Conservation (phyloP, 2,329 filamentous ascomycete species). For the Simplicillium aogashimaense region DNA sequence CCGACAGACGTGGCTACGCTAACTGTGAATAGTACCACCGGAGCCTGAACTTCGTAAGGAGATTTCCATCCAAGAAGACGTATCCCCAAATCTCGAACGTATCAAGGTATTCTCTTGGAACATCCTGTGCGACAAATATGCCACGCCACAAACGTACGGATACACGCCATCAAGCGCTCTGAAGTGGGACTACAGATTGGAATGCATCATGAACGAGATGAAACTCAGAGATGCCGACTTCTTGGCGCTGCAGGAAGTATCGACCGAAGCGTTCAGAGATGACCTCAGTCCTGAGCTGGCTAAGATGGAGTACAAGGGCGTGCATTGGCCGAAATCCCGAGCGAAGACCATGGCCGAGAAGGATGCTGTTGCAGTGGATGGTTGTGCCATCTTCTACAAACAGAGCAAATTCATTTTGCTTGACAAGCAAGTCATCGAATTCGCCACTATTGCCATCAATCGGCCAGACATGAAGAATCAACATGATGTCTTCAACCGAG, state of each 20-base stretch:
- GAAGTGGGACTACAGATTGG: slow-evolving; percentile 77
- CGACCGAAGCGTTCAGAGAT: slow-evolving; percentile 82
- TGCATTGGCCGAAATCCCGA: slow-evolving; percentile 84
- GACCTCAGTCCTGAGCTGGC: slow-evolving; percentile 83
- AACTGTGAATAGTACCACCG: slow-evolving; percentile 51
- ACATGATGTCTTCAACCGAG: slow-evolving; percentile 94
- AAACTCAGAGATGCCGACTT: slow-evolving; percentile 75
- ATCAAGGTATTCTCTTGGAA: slow-evolving; percentile 91
- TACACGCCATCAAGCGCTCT: slow-evolving; percentile 79
- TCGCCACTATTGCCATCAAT: slow-evolving; percentile 84
- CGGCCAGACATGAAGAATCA: slow-evolving; percentile 95
- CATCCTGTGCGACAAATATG: slow-evolving; percentile 88
- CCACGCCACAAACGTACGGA: slow-evolving; percentile 75
- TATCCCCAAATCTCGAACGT: slow-evolving; percentile 49
- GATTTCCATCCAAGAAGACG: slow-evolving; percentile 66
- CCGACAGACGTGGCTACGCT: slow-evolving; percentile 6
- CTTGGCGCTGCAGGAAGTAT: slow-evolving; percentile 87
- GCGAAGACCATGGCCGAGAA: slow-evolving; percentile 87
- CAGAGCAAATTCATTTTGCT: slow-evolving; percentile 86
- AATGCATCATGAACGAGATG: slow-evolving; percentile 76
- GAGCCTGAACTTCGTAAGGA: slow-evolving; percentile 69
- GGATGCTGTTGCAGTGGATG: slow-evolving; percentile 84
- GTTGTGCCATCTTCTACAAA: slow-evolving; percentile 96
- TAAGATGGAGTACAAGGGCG: slow-evolving; percentile 82
- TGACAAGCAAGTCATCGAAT: slow-evolving; percentile 91